phyloP scores from a whole-genome alignment of 306 rosid genomes.

The Citrullus colocynthis region DNA sequence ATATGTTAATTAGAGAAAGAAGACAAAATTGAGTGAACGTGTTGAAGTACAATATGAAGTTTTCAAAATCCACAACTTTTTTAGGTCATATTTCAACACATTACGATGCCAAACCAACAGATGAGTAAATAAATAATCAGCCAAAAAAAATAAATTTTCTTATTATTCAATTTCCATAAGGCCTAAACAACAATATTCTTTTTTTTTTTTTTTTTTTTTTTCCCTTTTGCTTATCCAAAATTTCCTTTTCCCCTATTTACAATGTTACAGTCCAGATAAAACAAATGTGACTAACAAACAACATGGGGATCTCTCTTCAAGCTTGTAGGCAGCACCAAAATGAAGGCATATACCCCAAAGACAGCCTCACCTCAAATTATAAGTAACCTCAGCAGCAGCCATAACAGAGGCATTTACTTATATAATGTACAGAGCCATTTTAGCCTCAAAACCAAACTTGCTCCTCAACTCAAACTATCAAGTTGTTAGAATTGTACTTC shows the following conservation, averaged over 20 bases:
- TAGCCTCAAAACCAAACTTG: conserved; percentile 30
- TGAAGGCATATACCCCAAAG: conserved; percentile 27
- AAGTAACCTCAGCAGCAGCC: conserved; percentile 5
- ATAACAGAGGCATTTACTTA: conserved; percentile 17
- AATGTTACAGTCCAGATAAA: conserved; percentile 1
- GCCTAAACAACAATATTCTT: conserved; percentile 32
- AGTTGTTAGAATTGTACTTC: conserved; percentile 18
- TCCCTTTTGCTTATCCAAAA: neutral
- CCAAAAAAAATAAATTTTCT: conserved; percentile 13
- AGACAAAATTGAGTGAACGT: too few relatives aligned
- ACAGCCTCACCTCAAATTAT: conserved; percentile 7
- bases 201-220: neutral
- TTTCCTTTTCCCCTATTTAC: conserved; percentile 11
- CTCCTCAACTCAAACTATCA: conserved; percentile 7
- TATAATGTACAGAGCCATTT: conserved; percentile 31
- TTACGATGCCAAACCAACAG: neutral
- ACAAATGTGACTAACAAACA: conserved; percentile 15
- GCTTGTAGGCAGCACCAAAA: conserved; percentile 38
- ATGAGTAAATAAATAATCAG: neutral
- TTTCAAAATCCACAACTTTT: neutral
- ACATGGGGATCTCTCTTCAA: conserved; percentile 32
- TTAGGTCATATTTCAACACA: neutral
- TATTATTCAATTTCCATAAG: conserved; percentile 43
- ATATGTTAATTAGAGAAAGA: too few relatives aligned
- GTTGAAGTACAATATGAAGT: neutral